Percentiles rank a stretch among this genome's conserved stretches.
Conservation (phyloP, 257 asterid genomes). For the Linderniella brevidens region DNA sequence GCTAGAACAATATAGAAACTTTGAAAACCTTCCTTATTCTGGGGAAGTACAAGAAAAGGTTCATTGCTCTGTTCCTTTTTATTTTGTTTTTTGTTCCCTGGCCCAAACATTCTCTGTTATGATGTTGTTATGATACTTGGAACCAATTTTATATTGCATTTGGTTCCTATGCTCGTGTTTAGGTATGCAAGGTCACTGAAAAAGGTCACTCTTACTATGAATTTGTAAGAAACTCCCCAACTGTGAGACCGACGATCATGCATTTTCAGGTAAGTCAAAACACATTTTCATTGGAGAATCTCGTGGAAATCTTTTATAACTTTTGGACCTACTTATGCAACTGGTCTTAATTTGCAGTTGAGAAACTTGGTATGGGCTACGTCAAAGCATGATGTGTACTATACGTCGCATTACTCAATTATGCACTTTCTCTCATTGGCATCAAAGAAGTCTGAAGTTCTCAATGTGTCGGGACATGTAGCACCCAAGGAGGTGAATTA, state of each 20-base stretch:
- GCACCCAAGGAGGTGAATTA: slow-evolving; percentile 59
- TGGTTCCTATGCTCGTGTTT: slow-evolving; percentile 4
- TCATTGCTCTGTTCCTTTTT: background rate
- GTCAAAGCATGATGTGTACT: slow-evolving; percentile 80
- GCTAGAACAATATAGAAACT: slow-evolving; percentile 66
- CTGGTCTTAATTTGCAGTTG: no score
- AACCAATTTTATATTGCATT: slow-evolving; percentile 1
- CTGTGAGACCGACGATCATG: slow-evolving; percentile 74
- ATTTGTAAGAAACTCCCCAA: slow-evolving; percentile 69
- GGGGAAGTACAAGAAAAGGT: slow-evolving; percentile 71
- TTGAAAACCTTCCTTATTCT: slow-evolving; percentile 63
- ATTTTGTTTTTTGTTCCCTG: slow-evolving; percentile 5
- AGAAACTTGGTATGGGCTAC: slow-evolving; percentile 9
- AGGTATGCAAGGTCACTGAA: slow-evolving; percentile 62
- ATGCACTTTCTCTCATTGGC: slow-evolving; percentile 73
- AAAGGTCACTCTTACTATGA: slow-evolving; percentile 42
- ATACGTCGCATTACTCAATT: slow-evolving; percentile 66
- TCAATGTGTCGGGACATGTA: slow-evolving; percentile 71
- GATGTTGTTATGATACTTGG: background rate
- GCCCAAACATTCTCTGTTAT: background rate
- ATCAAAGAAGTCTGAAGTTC: slow-evolving; percentile 53
- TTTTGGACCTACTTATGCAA: no score
- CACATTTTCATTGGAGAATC: slow-evolving; percentile 2
- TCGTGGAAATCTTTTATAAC: background rate
- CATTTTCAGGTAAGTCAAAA: slow-evolving; percentile 68